A percentile compares a stretch with the other conserved stretches of the same genome.
Evolutionary conservation across 2,329 filamentous ascomycete species (phyloP).

Genomic region (Beauveria varroae): DNA sequence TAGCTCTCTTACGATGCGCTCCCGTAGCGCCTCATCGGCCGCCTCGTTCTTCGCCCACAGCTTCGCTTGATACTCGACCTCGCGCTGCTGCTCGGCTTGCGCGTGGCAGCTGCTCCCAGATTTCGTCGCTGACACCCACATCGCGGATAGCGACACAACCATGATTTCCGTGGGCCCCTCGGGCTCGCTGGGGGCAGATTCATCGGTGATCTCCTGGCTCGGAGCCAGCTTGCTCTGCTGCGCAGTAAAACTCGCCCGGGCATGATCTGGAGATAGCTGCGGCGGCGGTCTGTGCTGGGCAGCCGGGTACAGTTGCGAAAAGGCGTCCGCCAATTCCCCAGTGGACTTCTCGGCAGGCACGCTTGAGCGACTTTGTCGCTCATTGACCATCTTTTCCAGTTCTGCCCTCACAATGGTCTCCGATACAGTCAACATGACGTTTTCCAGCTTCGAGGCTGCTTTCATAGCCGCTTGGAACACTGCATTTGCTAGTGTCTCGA

Average conservation of each 20-base stretch:
- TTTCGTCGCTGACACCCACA: constrained; percentile 47
- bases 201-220: neutral
- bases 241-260: neutral
- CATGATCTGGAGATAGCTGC: neutral
- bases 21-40: constrained; percentile 18
- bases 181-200: neutral
- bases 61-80: constrained; percentile 29
- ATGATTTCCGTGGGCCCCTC: neutral
- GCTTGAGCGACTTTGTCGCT: neutral
- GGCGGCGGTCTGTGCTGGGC: neutral
- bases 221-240: neutral
- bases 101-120: constrained; percentile 56
- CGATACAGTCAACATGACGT: neutral
- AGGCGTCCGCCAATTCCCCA: neutral
- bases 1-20: constrained; percentile 32
- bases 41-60: constrained; percentile 22
- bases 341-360: neutral
- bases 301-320: neutral
- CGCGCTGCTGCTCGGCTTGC: constrained; percentile 27
- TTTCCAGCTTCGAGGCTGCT: neutral
- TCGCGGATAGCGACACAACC: constrained; percentile 34
- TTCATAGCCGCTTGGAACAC: neutral
- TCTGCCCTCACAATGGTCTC: neutral
- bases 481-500: neutral
- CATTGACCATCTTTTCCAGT: neutral